phyloP scores from a whole-genome alignment of 2,329 filamentous ascomycete species.

The Cytospora mali region DNA sequence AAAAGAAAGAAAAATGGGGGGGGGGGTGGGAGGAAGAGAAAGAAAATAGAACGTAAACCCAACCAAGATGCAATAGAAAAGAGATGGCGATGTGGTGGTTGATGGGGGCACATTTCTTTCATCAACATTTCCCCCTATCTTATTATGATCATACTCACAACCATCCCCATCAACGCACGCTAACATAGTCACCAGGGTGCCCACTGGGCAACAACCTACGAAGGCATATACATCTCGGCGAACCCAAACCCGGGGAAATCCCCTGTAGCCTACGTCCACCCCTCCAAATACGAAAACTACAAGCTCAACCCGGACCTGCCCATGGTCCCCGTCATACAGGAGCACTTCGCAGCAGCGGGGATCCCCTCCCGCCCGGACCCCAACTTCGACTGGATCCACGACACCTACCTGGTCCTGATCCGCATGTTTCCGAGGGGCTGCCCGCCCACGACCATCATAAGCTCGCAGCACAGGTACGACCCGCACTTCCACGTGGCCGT shows the following conservation, averaged over 20 bases:
- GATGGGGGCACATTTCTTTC: no score
- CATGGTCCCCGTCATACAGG: slow-evolving; percentile 52
- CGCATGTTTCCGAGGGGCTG: slow-evolving; percentile 68
- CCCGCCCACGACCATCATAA: slow-evolving; percentile 63
- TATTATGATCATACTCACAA: not conserved
- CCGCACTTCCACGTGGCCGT: slow-evolving; percentile 53
- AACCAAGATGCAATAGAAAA: not conserved
- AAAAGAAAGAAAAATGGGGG: not conserved
- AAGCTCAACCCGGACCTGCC: slow-evolving; percentile 61
- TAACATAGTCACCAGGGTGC: slow-evolving; percentile 50
- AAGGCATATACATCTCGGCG: slow-evolving; percentile 61
- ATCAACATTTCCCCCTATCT: not conserved
- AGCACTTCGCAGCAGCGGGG: slow-evolving; percentile 52
- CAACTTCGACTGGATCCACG: slow-evolving; percentile 72
- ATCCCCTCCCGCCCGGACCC: slow-evolving; percentile 57
- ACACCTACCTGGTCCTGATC: slow-evolving; percentile 69
- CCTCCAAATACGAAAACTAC: slow-evolving; percentile 66
- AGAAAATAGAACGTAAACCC: no score
- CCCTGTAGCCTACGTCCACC: slow-evolving; percentile 68
- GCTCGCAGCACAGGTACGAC: slow-evolving; percentile 43
- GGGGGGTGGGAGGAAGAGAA: no score
- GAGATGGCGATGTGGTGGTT: no score
- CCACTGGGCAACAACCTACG: slow-evolving; percentile 63
- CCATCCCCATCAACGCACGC: not conserved
- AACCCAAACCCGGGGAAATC: slow-evolving; percentile 63